These are phyloP conservation scores for Vinca minor DNA, from an alignment of 257 asterid species.

Conservation along the genomic window DNA sequence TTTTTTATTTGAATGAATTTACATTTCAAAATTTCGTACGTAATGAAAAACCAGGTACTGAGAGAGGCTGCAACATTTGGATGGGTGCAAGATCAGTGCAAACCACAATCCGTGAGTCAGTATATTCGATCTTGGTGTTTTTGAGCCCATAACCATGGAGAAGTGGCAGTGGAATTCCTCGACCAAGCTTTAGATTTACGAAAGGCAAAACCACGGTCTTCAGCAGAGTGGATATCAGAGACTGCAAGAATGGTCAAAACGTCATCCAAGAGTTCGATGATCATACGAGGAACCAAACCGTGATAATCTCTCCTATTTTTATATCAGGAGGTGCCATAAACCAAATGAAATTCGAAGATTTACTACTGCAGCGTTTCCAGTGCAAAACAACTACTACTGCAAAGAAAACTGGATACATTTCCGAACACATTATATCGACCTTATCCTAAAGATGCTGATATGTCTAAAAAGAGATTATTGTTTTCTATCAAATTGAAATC, in stretches of 20 bases:
- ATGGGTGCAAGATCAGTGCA: constrained; percentile 50
- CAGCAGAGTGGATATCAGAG: constrained; percentile 45
- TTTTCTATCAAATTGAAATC: too few species aligned
- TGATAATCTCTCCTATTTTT: too few species aligned
- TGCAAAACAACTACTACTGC: too few species aligned
- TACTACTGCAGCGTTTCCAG: too few species aligned
- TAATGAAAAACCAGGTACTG: neutral
- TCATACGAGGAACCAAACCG: too few species aligned
- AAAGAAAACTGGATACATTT: too few species aligned
- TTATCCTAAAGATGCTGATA: too few species aligned
- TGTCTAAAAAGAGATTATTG: too few species aligned
- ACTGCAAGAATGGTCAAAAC: constrained; percentile 35
- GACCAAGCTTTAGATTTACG: constrained; percentile 46
- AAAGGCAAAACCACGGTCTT: constrained; percentile 61
- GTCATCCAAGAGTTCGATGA: too few species aligned
- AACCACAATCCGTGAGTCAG: constrained; percentile 47
- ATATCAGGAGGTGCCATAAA: too few species aligned
- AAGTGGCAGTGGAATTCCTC: constrained; percentile 54
- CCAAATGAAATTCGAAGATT: too few species aligned
- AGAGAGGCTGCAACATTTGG: neutral
- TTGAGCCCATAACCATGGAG: constrained; percentile 62
- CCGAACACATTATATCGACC: too few species aligned
- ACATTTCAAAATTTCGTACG: neutral
- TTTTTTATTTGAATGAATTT: neutral
- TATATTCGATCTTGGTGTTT: constrained; percentile 40